Evolutionary conservation across 140 eudicot species (phyloP).

Genomic region (Bidens hawaiensis): DNA sequence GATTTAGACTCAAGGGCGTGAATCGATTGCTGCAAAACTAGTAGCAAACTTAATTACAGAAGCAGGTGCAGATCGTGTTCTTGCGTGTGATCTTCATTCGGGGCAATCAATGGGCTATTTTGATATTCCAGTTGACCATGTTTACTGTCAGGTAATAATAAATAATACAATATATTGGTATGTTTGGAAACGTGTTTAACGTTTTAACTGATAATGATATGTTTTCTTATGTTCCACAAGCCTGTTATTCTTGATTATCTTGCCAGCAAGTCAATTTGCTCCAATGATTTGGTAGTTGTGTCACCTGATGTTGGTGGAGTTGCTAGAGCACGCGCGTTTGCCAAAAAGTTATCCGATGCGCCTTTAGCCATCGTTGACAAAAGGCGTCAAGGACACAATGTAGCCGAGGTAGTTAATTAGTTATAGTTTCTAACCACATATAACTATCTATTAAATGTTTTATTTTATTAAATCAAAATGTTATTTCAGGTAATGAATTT

Average conservation of each 20-base stretch:
- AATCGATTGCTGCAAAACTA: conserved; percentile 90
- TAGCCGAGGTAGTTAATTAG: conserved; percentile 94
- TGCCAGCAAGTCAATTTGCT: conserved; percentile 84
- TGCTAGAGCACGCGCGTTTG: conserved; percentile 99
- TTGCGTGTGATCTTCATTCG: conserved; percentile 97
- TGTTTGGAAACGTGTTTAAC: background rate
- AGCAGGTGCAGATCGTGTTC: conserved; percentile 96
- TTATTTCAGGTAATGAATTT: conserved; percentile 83
- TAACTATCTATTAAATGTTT: background rate
- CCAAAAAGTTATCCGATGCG: conserved; percentile 94
- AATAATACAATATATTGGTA: background rate
- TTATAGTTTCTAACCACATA: background rate
- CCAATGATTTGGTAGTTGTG: conserved; percentile 87
- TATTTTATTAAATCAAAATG: background rate
- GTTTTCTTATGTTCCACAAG: conserved; percentile 40
- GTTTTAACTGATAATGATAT: background rate
- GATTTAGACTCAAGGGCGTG: conserved; percentile 95
- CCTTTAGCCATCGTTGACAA: conserved; percentile 99
- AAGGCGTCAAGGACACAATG: conserved; percentile 93
- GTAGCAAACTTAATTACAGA: conserved; percentile 85
- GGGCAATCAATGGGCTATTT: conserved; percentile 99
- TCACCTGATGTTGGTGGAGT: conserved; percentile 99
- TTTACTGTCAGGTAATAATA: conserved; percentile 74
- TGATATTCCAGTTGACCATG: conserved; percentile 98
- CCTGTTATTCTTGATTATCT: conserved; percentile 98